phyloP scores from a whole-genome alignment of 2,329 filamentous ascomycete genomes.

The Trichoderma sp. region DNA sequence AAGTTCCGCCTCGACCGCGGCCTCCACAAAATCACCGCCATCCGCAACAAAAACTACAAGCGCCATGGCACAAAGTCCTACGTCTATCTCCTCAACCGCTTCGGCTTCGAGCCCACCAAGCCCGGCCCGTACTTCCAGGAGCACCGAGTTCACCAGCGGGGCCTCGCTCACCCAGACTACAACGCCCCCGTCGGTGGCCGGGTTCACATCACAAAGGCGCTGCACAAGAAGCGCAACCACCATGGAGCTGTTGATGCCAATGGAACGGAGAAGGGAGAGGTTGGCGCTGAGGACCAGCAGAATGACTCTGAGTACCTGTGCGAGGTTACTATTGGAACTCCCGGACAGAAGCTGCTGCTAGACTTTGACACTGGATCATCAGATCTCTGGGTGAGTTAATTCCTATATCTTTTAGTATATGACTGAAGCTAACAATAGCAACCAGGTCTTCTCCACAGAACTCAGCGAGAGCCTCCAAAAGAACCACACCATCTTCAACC shows the following conservation, averaged over 20 bases:
- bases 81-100: slow-evolving; percentile 15
- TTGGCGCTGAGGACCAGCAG: slow-evolving; percentile 10
- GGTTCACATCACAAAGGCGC: neutral
- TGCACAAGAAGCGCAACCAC: neutral
- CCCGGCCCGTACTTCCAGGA: slow-evolving; percentile 7
- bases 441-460: slow-evolving; percentile 47
- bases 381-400: slow-evolving; percentile 31
- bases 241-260: neutral
- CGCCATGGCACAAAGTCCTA: slow-evolving; percentile 14
- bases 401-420: fast-evolving
- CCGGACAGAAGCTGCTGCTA: slow-evolving; percentile 23
- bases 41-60: slow-evolving; percentile 17
- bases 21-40: neutral
- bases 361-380: slow-evolving; percentile 29
- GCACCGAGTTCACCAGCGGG: neutral
- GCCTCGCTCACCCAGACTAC: slow-evolving; percentile 4
- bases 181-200: neutral
- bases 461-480: slow-evolving; percentile 36
- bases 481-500: slow-evolving; percentile 42
- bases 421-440: slow-evolving; percentile 29
- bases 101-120: slow-evolving; percentile 15
- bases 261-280: neutral
- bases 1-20: slow-evolving; percentile 12
- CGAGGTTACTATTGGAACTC: slow-evolving; percentile 25
- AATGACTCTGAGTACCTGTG: slow-evolving; percentile 24